Evolutionary conservation across 176 grass and related monocot genomes (phyloP), one percentile per base, ranked within the genome.

Genomic region (Oryza australiensis): DNA sequence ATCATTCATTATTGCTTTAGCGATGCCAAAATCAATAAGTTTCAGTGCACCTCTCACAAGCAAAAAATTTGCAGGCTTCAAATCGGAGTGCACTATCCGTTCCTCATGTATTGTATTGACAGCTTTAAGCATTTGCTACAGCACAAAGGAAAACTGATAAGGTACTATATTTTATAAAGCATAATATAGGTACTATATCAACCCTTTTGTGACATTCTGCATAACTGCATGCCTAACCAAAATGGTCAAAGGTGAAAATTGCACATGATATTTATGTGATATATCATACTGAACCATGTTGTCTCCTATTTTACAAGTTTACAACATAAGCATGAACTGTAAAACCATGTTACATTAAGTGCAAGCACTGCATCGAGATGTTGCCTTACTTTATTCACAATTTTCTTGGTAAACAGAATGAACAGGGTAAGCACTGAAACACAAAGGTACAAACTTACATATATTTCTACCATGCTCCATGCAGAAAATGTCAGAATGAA

Each of bases 81-180:
- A 78, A 88, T 99, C 93, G 2, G 96, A 99, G 73, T 95, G 96
- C 60, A 95, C 96, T 59, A 99, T 95, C 33, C 91, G 77, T 57
- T 99, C 93, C 32, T 95, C 93, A 42, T 95, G 93, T 72, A 95
- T 99, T 65, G 96, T 99, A 81, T 87, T 99, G 28, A 99, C 93
- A 45, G 93, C 93, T 88, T 99, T 89, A 83, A 99, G 90, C 90
- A 99, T 99, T 99, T 99, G 96, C 96, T 99, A 73, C 64, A 93
- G 24, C 4, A 79, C 10, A 80, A 70, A 90, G 67, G 42, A 26
- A 41, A 64, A 42, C 22, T 64, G 1, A 79, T 41, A 69, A 73
- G 29, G 74, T 42, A 22, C 26, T 57, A 8, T 65, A 72, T 68
- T 33, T 5, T 59, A 67, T 20, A 64, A 67, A 49, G n/a, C 66